Evolutionary conservation across 371 early-diverging fungal species (phyloP).

Genomic region (Batkoa obscura): DNA sequence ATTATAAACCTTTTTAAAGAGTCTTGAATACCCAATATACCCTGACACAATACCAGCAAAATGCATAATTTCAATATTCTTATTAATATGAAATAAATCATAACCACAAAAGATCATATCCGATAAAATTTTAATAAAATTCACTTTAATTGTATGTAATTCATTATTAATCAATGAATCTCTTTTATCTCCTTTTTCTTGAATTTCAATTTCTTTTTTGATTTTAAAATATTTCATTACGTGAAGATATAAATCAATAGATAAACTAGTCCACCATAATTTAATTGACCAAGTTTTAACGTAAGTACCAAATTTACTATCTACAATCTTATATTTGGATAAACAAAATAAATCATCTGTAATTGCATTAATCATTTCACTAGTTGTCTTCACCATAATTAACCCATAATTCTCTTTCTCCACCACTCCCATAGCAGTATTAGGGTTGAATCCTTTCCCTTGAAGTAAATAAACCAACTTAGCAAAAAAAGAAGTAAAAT

Average conservation of each 20-base stretch:
- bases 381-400: background rate
- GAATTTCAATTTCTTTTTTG: background rate
- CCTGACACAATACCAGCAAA: background rate
- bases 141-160: constrained; percentile 20
- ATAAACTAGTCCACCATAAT: constrained; percentile 34
- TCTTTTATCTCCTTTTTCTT: constrained; percentile 3
- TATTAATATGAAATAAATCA: constrained; percentile 28
- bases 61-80: background rate
- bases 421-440: background rate
- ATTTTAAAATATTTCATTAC: background rate
- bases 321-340: constrained; percentile 36
- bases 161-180: constrained; percentile 8
- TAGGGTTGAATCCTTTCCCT: constrained; percentile 1
- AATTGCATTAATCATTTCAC: constrained; percentile 36
- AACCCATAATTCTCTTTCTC: background rate
- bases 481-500: constrained; percentile 29
- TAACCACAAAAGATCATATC: constrained; percentile 48
- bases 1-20: background rate
- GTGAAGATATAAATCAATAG: constrained; percentile 22
- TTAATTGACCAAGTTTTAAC: constrained; percentile 25
- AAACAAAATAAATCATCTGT: constrained; percentile 58
- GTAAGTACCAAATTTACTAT: constrained; percentile 15
- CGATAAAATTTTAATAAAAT: constrained; percentile 28
- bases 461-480: background rate
- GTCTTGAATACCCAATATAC: background rate